Base-by-base conservation (phyloP, 2,329 filamentous ascomycete species). In the Xylaria arbuscula region DNA sequence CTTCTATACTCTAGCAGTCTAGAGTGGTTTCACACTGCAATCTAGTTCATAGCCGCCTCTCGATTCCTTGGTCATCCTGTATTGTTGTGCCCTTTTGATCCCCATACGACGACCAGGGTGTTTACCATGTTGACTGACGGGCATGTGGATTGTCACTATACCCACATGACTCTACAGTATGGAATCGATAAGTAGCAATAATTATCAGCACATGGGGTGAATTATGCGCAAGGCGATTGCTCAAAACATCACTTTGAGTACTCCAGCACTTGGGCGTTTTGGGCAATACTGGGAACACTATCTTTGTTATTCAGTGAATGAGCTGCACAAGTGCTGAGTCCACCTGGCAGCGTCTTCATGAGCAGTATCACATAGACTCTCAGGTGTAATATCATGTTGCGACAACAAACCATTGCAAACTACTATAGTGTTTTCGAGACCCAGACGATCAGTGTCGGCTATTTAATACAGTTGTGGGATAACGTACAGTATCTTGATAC, bases 1-100 rank as follows among this genome's bases (percentile, higher is more conserved):
- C 40, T 42, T 64, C n/a, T 47, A 34, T 40, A 48, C 38, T 51
- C 50, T 22, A 45, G 48, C 50, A 62, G 45, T 13, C 36, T 45
- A 15, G 53, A 51, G 28, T 28, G 32, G 36, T 8, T 48, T 61
- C 11, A 10, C 54, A 7, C 53, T 57, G 24, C 38, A 42, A 34
- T 17, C 36, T 55, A 38, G 45, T 32, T 34, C 54, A 48, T 11
- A 22, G 7, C 10, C 19, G 19, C 22, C 36, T 47, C 19, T 19
- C 48, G 6, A 40, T 42, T 50, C 47, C n/a, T 50, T 17, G 15
- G 53, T 47, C 36, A 15, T 36, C 34, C 38, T 34, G 40, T 32
- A 19, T 45, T 28, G 32, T 32, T 62, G 17, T 55, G 15, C 50
- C 54, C 47, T 32, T 51, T 48, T 17, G 11, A 17, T 19, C 28